A percentile compares a stretch with the other conserved stretches of the same genome.
Evolutionary conservation across 75 land plant genomes (phyloP).

Genomic region (Selaginella tamariscina): DNA sequence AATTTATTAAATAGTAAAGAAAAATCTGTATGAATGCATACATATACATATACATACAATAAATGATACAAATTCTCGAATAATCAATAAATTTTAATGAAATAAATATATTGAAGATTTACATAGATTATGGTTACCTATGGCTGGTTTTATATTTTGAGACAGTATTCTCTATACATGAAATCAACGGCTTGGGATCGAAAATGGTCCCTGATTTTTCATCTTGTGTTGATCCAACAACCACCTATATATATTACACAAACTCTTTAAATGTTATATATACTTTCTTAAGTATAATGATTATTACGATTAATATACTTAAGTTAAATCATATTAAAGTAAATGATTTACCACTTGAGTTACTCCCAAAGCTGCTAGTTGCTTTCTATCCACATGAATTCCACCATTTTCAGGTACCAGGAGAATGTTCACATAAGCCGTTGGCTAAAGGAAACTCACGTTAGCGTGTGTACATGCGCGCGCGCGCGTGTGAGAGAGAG

Average conservation of each 20-base stretch:
- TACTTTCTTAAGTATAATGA: too few relatives aligned
- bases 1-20: too few relatives aligned
- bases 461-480: too few relatives aligned
- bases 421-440: conserved; percentile 53
- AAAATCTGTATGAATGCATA: too few relatives aligned
- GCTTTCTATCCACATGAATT: conserved; percentile 45
- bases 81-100: too few relatives aligned
- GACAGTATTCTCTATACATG: not conserved
- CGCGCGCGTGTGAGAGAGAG: too few relatives aligned
- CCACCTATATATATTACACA: conserved; percentile 43
- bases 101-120: too few relatives aligned
- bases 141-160: not conserved
- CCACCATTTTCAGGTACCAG: conserved; percentile 70
- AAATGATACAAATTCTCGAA: too few relatives aligned
- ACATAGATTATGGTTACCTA: too few relatives aligned
- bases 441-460: conserved; percentile 37
- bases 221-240: conserved; percentile 50
- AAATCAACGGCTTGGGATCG: conserved; percentile 62
- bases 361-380: conserved; percentile 50
- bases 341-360: conserved; percentile 45
- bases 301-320: too few relatives aligned
- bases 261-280: too few relatives aligned
- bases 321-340: conserved; percentile 22
- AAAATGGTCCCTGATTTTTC: conserved; percentile 52
- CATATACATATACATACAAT: too few relatives aligned